phyloP scores from a whole-genome alignment of 805 yeast species.

The Candida patagonica region DNA sequence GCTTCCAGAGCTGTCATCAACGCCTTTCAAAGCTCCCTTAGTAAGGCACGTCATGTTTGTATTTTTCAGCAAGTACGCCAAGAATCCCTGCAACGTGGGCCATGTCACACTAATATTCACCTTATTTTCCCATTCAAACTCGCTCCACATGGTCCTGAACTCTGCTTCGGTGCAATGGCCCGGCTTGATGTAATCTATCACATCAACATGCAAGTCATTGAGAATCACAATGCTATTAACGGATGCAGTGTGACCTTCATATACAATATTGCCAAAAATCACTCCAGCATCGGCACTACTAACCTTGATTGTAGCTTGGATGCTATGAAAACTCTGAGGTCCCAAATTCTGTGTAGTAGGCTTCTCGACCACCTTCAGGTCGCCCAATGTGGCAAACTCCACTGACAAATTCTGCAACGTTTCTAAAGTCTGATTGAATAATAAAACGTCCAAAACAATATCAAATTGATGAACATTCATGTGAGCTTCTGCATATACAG shows the following conservation, averaged over 20 bases:
- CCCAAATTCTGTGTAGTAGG: slow-evolving; percentile 86
- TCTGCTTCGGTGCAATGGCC: slow-evolving; percentile 80
- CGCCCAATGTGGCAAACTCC: slow-evolving; percentile 94
- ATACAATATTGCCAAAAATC: slow-evolving; percentile 91
- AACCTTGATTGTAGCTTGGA: slow-evolving; percentile 84
- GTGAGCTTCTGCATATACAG: slow-evolving; percentile 95
- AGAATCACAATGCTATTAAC: slow-evolving; percentile 84
- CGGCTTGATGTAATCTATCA: slow-evolving; percentile 95
- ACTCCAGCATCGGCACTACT: slow-evolving; percentile 98
- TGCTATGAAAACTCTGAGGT: slow-evolving; percentile 93
- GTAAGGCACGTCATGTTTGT: slow-evolving; percentile 94
- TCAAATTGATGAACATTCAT: slow-evolving; percentile 95
- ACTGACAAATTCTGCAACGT: slow-evolving; percentile 87
- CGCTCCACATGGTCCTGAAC: slow-evolving; percentile 98
- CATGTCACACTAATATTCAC: slow-evolving; percentile 50
- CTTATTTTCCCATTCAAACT: slow-evolving; percentile 99
- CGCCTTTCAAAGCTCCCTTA: slow-evolving; percentile 59
- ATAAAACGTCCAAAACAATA: slow-evolving; percentile 83
- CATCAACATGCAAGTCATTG: slow-evolving; percentile 90
- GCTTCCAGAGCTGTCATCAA: slow-evolving; percentile 15
- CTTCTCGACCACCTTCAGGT: slow-evolving; percentile 85
- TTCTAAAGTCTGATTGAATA: slow-evolving; percentile 83
- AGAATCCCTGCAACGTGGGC: slow-evolving; percentile 68
- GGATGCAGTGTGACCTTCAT: slow-evolving; percentile 90
- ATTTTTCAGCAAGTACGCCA: slow-evolving; percentile 64